phyloP scores from a whole-genome alignment of 1,139 yeast genomes.

The Pneumocystis murina region DNA sequence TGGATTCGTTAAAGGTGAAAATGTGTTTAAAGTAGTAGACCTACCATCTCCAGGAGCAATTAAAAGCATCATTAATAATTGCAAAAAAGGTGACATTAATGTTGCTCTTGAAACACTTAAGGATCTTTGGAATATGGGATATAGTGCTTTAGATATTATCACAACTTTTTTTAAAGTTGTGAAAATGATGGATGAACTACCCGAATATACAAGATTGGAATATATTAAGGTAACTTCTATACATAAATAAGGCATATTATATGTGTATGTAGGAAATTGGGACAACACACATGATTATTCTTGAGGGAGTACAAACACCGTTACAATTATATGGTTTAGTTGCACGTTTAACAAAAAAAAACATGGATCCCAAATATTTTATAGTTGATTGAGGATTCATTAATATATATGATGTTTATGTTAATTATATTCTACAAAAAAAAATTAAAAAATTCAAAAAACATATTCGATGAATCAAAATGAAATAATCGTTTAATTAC shows the following conservation, averaged over 20 bases:
- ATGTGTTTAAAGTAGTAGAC: constrained; percentile 89
- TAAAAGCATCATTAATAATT: constrained; percentile 53
- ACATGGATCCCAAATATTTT: constrained; percentile 9
- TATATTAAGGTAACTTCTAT: constrained; percentile 36
- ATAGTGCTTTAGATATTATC: constrained; percentile 83
- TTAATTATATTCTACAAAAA: background rate
- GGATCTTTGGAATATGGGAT: constrained; percentile 75
- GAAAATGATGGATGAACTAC: constrained; percentile 47
- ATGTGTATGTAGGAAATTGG: constrained; percentile 9
- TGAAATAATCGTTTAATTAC: background rate
- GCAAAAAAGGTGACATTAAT: constrained; percentile 40
- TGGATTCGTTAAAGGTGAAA: constrained; percentile 73
- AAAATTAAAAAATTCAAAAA: background rate
- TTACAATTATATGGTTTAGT: constrained; percentile 74
- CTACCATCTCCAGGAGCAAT: constrained; percentile 89
- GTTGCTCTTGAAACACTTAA: constrained; percentile 53
- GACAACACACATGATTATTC: constrained; percentile 43
- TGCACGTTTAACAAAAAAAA: constrained; percentile 37
- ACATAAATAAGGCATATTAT: background rate
- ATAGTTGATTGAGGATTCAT: background rate
- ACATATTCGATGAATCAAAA: too few species aligned
- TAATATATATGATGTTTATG: background rate
- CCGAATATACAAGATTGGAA: constrained; percentile 55
- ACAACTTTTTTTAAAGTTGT: constrained; percentile 81
- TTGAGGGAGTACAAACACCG: constrained; percentile 84